Evolutionary conservation across 2,329 filamentous ascomycete genomes (phyloP), one percentile per base, ranked within the genome.

Genomic region (Macrophomina pseudophaseolina): DNA sequence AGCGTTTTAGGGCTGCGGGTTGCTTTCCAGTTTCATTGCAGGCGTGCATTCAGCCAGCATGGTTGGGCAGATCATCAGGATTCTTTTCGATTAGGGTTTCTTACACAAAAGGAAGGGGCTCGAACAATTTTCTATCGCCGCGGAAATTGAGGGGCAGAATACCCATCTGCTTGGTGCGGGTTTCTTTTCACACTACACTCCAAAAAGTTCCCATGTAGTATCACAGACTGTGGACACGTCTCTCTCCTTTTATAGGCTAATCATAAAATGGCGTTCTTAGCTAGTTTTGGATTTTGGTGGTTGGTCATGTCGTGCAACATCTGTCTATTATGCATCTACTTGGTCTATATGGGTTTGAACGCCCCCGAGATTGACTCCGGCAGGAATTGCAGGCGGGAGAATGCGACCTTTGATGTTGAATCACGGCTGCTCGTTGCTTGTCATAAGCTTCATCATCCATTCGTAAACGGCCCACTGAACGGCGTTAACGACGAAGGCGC

Each of bases 401-500:
- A 23, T 2, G 23, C 35, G 11, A 38, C 11, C 11, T 38, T 38
- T 38, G 35, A 38, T 12, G 35, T 38, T 7, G 11, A 7, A 7
- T 38, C 35, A 38, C 6, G 35, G 30, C 11, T 38, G n/a, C 52
- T 35, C 14, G 14, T 40, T 40, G 23, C 18, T 33, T 8, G 32
- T 51, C 53, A 66, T 66, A 33, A 67, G 9, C 12, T 74, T 75
- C 91, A 97, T 94, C 73, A 92, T 87, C 88, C 91, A 93, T 80
- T 97, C 94, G 76, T 97, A 97, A 5, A 92, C 87, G 30, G 91
- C 90, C 94, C 94, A 98, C 81, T 90, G 88, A n/a, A 92, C 91
- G 2, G 94, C 94, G 81, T 97, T 97, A 46, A 97, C 94, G 63
- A 97, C 82, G 76, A 98, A 97, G 0, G 94, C 94, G 71, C 94